Base-by-base conservation (phyloP, 345 rosid species). In the Nasturtium officinale region DNA sequence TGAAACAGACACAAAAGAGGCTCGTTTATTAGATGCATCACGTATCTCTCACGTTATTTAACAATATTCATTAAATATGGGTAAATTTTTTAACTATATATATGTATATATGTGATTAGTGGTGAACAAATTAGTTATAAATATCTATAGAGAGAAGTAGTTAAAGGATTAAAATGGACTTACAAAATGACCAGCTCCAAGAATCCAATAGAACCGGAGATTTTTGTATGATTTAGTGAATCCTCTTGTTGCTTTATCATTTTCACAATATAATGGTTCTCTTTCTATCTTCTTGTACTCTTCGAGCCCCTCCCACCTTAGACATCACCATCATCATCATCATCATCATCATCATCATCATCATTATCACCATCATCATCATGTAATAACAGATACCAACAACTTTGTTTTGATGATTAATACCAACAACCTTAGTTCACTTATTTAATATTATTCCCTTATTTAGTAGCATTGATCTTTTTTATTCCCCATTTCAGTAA, bases 101-200 rank as follows among this genome's bases (percentile, higher is more conserved):
- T 23, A 10, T 29, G 28, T 25, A 38, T 61, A n/a, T 45, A 45
- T 43, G 55, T 29, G 40, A 63, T 63, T 54, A 16, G 30, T 67
- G 21, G 21, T 67, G 21, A 46, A 18, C 58, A 32, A 25, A 38
- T 70, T 47, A 46, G 6, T 32, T 46, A 23, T 13, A 38, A 40
- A 26, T 40, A 40, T 25, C 11, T 29, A 21, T 15, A 52, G 42
- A 40, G 1, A 23, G 37, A 48, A 56, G 76, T n/a, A 30, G n/a
- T 9, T 30, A 30, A 59, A 48, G 38, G 17, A n/a, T 13, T 3
- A 61, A 3, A 71, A 26, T n/a, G 21, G 3, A 57, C 96, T 90
- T 85, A 94, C 98, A 80, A 88, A 94, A 76, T 94, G 98, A 55
- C 98, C 98, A n/a, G 98, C 96, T 58, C 87, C 86, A 65, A 94